phyloP scores from a whole-genome alignment of 1,139 yeast genomes.

The Yamadazyma conglobata region DNA sequence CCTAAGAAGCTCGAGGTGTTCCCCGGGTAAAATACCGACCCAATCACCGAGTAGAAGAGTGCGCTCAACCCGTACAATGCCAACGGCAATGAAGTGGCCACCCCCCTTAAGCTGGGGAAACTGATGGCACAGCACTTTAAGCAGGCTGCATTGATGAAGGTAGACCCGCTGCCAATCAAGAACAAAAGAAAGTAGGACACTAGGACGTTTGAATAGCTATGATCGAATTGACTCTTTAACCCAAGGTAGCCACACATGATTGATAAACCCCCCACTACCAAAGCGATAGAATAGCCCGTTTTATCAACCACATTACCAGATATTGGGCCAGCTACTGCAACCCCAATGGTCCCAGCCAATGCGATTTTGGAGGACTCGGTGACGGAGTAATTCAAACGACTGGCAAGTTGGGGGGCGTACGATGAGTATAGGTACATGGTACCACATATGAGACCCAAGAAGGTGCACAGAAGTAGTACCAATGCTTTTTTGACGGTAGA shows the following conservation, averaged over 20 bases:
- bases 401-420: constrained; percentile 63
- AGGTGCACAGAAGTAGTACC: constrained; percentile 44
- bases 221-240: constrained; percentile 44
- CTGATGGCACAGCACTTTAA: constrained; percentile 57
- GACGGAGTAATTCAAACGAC: constrained; percentile 47
- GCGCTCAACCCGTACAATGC: constrained; percentile 62
- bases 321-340: constrained; percentile 53
- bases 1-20: constrained; percentile 49
- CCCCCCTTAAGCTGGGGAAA: constrained; percentile 54
- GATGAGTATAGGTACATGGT: constrained; percentile 59
- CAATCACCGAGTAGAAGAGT: constrained; percentile 49
- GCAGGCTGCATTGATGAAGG: constrained; percentile 49
- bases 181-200: constrained; percentile 38
- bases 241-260: constrained; percentile 46
- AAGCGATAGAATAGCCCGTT: constrained; percentile 45
- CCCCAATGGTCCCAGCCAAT: constrained; percentile 56
- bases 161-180: constrained; percentile 52
- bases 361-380: constrained; percentile 57
- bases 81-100: constrained; percentile 58
- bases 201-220: constrained; percentile 23
- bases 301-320: constrained; percentile 61
- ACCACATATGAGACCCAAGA: constrained; percentile 55
- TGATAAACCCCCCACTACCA: constrained; percentile 40
- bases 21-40: constrained; percentile 47
- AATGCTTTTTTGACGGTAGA: constrained; percentile 29